Base-by-base conservation (phyloP, 352 stramenopile genomes). In the Albugo candida region DNA sequence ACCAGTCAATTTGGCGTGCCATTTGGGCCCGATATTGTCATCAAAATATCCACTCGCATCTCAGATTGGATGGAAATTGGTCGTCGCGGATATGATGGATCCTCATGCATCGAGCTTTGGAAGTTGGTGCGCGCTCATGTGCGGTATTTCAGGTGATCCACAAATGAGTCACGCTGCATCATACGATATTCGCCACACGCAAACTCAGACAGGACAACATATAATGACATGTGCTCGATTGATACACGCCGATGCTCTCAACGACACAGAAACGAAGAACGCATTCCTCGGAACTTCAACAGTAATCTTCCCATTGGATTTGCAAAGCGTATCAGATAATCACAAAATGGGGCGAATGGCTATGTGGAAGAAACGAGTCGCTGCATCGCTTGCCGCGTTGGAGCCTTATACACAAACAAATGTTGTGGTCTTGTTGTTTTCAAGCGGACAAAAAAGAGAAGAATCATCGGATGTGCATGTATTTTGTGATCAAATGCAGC, bases 61-160 rank as follows among this genome's bases (percentile, higher is more conserved):
- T 31, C 3, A 8, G 8, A 31, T 31, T 8, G 48, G 58, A 10
- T 88, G 72, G 72, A 88, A 88, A 49, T 52, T 85, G 31, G 55
- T 84, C 36, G 59, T 88, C 41, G 73, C 67, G n/a, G 73, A 88
- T 53, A 50, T 88, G 12, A 43, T 81, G 34, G 65, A 80, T 47
- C 57, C 54, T 45, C 54, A 60, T 8, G 55, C 57, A 5, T 75
- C 70, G 13, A 77, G 66, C 1, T 84, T 88, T 60, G 76, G 72
- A 10, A 66, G 65, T 27, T 88, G 76, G 76, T 81, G 70, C 27
- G 75, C 72, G 5, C 57, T 74, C 21, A 73, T 67, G 48, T 52
- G 62, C 43, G 72, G 75, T 12, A 59, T 74, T 19, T 44, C 52
- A 8, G 47, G 37, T 2, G 56, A 47, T 0, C 48, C 48, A 10